Evolutionary conservation across 371 early-diverging fungal genomes (phyloP), one percentile per base, ranked within the genome.

Genomic region (Caulochytrium protostelioides): DNA sequence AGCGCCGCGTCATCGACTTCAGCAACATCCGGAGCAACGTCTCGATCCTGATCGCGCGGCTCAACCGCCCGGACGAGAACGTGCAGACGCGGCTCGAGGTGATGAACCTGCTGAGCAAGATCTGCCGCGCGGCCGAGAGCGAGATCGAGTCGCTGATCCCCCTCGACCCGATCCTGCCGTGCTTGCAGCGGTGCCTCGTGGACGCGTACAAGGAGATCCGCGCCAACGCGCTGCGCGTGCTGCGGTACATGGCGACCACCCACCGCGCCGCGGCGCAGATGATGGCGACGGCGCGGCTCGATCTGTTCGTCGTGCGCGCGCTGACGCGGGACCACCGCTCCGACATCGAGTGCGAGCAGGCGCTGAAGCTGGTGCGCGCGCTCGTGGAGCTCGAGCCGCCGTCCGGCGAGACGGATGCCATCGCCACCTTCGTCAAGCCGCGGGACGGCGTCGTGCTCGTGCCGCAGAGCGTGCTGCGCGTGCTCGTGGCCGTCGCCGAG

Each of bases 361-460:
- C 75, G 0, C 28, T 83, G 3, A 74, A 75, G 34, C 61, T 80
- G 0, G 55, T 80, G 0, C 55, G 79, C 13, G 52, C 65, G 1
- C 70, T 74, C 36, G 54, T 83, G 17, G 49, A 52, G 18, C 8
- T 44, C 31, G 43, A 67, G 30, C 40, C 77, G 8, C 63, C 71
- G 1, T 70, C 65, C 33, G 58, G 65, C 8, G 52, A 83, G n/a
- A 58, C 80, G 18, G 58, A 80, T 9, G 59, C 74, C 2, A 41
- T 83, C 1, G 74, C 79, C 3, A 70, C 83, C 0, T 53, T 83
- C 16, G 74, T 78, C 12, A 83, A 83, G 37, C 79, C 80, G 38
- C 45, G 54, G 2, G 83, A 83, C 30, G 77, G 76, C 37, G n/a
- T n/a, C n/a, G n/a, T n/a, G n/a, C 43, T 68, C 32, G 41, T 78